Conservation (phyloP, 331 rosid species). For the Pyracantha coccinea region DNA sequence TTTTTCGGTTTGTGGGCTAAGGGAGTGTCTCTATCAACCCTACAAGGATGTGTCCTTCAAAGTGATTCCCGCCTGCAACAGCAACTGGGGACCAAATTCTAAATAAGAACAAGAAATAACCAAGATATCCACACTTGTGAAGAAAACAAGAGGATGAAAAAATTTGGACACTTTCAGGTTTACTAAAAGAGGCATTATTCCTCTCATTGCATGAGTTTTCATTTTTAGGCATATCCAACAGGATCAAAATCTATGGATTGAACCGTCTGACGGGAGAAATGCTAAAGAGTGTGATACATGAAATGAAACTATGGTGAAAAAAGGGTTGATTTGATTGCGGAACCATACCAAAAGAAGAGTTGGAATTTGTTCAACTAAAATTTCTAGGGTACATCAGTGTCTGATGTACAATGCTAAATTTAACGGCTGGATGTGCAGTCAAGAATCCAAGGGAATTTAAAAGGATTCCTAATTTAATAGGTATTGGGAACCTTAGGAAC, state of each 20-base stretch:
- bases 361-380: background rate
- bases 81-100: slow-evolving; percentile 68
- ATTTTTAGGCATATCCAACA: background rate
- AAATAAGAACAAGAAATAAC: slow-evolving; percentile 32
- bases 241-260: background rate
- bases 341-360: background rate
- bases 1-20: slow-evolving; percentile 86
- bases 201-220: background rate
- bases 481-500: background rate
- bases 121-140: slow-evolving; percentile 25
- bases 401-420: no score
- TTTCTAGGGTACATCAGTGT: no score
- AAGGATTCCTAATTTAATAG: no score
- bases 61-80: slow-evolving; percentile 58
- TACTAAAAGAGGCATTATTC: background rate
- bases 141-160: slow-evolving; percentile 12
- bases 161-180: slow-evolving; percentile 26
- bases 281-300: background rate
- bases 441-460: no score
- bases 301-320: background rate
- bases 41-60: slow-evolving; percentile 41
- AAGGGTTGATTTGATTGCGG: background rate
- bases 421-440: no score
- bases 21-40: slow-evolving; percentile 77
- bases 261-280: background rate